These are phyloP conservation scores for Helicocarpus griseus DNA, from an alignment of 2,329 filamentous ascomycete genomes.

Conservation along the genomic window DNA sequence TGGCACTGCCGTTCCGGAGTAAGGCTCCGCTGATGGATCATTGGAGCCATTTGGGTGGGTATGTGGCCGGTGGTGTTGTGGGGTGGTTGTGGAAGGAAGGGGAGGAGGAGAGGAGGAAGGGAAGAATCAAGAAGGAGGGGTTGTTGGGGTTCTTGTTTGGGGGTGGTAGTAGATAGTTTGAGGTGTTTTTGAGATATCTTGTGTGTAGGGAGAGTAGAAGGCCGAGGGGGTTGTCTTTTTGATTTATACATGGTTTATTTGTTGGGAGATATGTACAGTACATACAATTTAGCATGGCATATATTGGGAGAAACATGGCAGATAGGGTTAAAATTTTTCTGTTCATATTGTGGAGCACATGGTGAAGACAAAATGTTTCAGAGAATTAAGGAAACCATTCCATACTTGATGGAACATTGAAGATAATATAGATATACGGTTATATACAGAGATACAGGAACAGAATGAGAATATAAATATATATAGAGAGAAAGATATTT, in stretches of 20 bases:
- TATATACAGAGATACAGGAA: too few relatives aligned
- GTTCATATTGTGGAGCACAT: too few relatives aligned
- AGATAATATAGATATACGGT: too few relatives aligned
- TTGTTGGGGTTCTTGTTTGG: conserved; percentile 4
- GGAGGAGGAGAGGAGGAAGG: conserved; percentile 11
- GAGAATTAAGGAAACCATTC: too few relatives aligned
- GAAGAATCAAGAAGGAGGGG: conserved; percentile 10
- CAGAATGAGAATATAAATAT: too few relatives aligned
- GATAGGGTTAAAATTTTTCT: too few relatives aligned
- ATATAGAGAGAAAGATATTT: too few relatives aligned
- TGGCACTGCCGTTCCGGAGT: conserved; percentile 15
- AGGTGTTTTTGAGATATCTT: neutral
- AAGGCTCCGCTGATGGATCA: conserved; percentile 29
- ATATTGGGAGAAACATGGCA: too few relatives aligned
- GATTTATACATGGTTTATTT: neutral
- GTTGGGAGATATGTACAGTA: too few relatives aligned
- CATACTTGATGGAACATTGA: neutral
- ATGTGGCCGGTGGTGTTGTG: conserved; percentile 25
- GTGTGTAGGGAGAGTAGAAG: neutral
- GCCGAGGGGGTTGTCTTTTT: neutral
- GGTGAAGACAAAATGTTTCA: too few relatives aligned
- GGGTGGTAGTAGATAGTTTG: neutral
- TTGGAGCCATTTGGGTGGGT: conserved; percentile 35
- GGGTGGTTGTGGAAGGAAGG: conserved; percentile 17
- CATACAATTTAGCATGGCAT: too few relatives aligned